Evolutionary conservation across 2,329 filamentous ascomycete genomes (phyloP).

Genomic region (Orbilia blumenaviensis): DNA sequence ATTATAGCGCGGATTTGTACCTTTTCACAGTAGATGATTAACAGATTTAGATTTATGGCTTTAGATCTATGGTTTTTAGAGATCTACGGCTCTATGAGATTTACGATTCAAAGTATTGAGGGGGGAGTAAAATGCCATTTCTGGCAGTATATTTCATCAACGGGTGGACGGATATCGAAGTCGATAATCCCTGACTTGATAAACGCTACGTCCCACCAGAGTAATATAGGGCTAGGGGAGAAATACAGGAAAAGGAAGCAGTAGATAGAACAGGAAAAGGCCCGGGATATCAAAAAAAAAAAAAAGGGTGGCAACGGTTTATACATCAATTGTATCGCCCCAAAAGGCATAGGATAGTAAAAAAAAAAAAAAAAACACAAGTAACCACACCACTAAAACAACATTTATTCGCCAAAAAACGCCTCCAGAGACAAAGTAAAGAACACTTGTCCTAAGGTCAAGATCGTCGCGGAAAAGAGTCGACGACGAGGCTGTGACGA

Average conservation of each 20-base stretch:
- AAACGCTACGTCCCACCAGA: background rate
- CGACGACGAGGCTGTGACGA: background rate
- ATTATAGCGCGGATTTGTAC: too few species aligned
- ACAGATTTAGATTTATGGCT: background rate
- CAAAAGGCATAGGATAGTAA: constrained; percentile 1
- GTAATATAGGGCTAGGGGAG: background rate
- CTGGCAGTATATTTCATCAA: constrained; percentile 6
- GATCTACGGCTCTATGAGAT: too few species aligned
- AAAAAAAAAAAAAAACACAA: background rate
- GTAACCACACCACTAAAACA: constrained; percentile 3
- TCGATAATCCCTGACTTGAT: background rate
- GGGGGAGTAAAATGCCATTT: background rate
- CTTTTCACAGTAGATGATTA: background rate
- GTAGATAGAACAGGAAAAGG: background rate
- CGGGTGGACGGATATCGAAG: background rate
- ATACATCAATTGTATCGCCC: constrained; percentile 22
- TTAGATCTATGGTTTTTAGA: too few species aligned
- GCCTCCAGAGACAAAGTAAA: constrained; percentile 25
- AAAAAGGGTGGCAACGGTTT: constrained; percentile 13
- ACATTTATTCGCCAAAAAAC: constrained; percentile 32
- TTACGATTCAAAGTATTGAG: background rate
- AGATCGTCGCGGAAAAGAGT: background rate
- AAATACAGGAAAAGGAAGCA: constrained; percentile 14
- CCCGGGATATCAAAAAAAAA: constrained; percentile 44
- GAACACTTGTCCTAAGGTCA: constrained; percentile 6